Evolutionary conservation across 192 early-diverging fungal species (phyloP).

Genomic region (Entomortierella chlamydospora): DNA sequence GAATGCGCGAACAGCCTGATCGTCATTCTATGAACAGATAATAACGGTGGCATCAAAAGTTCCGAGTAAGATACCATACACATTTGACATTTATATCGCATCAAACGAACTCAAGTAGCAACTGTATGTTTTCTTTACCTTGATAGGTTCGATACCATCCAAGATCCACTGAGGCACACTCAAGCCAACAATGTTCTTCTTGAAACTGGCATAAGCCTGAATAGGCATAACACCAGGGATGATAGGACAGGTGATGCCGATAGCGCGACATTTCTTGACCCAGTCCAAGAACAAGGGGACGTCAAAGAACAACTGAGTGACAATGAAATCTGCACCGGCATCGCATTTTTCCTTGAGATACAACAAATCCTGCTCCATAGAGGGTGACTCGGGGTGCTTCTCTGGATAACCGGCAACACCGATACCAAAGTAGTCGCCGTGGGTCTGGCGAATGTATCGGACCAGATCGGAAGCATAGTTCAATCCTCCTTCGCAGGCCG

Average conservation of each 20-base stretch:
- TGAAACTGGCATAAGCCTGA: conserved; percentile 92
- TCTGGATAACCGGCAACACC: conserved; percentile 98
- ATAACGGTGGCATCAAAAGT: too few relatives aligned
- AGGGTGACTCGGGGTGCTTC: conserved; percentile 83
- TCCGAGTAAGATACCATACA: too few relatives aligned
- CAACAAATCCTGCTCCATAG: conserved; percentile 80
- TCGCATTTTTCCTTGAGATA: conserved; percentile 91
- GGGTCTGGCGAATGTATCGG: conserved; percentile 86
- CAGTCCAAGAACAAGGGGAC: conserved; percentile 87
- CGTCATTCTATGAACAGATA: conserved; percentile 70
- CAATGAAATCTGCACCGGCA: conserved; percentile 91
- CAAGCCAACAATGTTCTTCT: conserved; percentile 89
- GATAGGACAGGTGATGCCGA: conserved; percentile 86
- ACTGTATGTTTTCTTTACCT: too few relatives aligned
- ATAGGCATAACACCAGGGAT: conserved; percentile 98
- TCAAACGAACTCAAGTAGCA: too few relatives aligned
- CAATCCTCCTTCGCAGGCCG: conserved; percentile 87
- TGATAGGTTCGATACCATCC: conserved; percentile 93
- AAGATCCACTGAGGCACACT: conserved; percentile 89
- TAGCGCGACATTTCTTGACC: conserved; percentile 77
- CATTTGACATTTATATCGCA: too few relatives aligned
- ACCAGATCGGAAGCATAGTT: conserved; percentile 91
- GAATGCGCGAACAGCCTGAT: conserved; percentile 95
- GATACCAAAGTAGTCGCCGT: conserved; percentile 97
- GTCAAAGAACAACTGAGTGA: conserved; percentile 98